Evolutionary conservation across 352 stramenopile species (phyloP).

Genomic region (Phytophthora tubulina): DNA sequence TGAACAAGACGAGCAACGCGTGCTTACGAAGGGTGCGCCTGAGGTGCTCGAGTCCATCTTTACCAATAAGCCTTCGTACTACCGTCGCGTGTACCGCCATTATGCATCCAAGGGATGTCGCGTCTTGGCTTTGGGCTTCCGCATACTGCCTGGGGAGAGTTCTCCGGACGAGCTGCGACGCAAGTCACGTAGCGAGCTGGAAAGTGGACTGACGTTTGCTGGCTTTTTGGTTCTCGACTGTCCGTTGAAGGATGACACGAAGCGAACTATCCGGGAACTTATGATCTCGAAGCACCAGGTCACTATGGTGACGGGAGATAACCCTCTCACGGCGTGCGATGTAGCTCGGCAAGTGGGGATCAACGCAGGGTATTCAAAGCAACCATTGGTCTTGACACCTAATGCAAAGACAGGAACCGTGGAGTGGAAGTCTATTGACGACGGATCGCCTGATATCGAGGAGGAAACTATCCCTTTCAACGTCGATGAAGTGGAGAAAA

Average conservation of each 20-base stretch:
- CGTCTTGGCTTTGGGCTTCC: slow-evolving; percentile 97
- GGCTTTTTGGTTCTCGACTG: slow-evolving; percentile 94
- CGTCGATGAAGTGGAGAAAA: slow-evolving; percentile 59
- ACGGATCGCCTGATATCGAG: slow-evolving; percentile 94
- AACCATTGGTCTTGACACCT: slow-evolving; percentile 77
- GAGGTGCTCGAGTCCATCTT: slow-evolving; percentile 94
- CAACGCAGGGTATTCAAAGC: slow-evolving; percentile 88
- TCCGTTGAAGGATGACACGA: slow-evolving; percentile 97
- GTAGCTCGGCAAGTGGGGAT: slow-evolving; percentile 98
- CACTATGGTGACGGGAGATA: slow-evolving; percentile 99
- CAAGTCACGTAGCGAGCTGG: slow-evolving; percentile 87
- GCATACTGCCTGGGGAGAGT: slow-evolving; percentile 75
- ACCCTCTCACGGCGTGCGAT: slow-evolving; percentile 97
- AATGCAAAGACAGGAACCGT: slow-evolving; percentile 42
- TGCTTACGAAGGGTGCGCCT: slow-evolving; percentile 98
- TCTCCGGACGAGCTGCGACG: slow-evolving; percentile 71
- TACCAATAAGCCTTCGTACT: slow-evolving; percentile 91
- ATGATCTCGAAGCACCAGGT: slow-evolving; percentile 91
- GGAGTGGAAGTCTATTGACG: slow-evolving; percentile 87
- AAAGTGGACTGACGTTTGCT: slow-evolving; percentile 94
- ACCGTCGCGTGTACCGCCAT: slow-evolving; percentile 84
- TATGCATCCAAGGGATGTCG: slow-evolving; percentile 86
- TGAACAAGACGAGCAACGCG: slow-evolving; percentile 82
- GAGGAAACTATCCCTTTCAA: slow-evolving; percentile 68
- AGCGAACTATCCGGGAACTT: slow-evolving; percentile 94